phyloP scores from a whole-genome alignment of 2,329 filamentous ascomycete genomes.

The Fusarium sororula region DNA sequence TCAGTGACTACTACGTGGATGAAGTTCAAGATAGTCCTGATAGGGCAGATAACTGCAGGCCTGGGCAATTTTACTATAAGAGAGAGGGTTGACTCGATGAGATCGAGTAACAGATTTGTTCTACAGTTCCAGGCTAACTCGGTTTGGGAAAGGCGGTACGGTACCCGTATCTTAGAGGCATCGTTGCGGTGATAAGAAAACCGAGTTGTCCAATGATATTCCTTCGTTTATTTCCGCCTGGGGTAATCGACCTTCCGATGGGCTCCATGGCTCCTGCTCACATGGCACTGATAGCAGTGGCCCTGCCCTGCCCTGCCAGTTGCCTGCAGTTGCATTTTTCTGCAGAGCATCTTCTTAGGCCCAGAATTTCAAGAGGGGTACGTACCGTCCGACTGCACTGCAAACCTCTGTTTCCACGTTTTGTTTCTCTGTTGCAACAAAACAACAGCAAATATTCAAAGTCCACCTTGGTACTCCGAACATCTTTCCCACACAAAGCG shows the following conservation, averaged over 20 bases:
- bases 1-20: conserved; percentile 12
- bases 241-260: conserved; percentile 34
- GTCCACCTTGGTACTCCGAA: neutral
- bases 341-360: conserved; percentile 21
- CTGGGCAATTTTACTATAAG: conserved; percentile 12
- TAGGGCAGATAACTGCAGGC: conserved; percentile 24
- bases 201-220: conserved; percentile 21
- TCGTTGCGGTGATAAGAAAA: conserved; percentile 31
- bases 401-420: neutral
- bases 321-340: neutral
- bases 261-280: conserved; percentile 14
- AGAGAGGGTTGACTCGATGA: conserved; percentile 53
- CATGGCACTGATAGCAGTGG: conserved; percentile 23
- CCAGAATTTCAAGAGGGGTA: conserved; percentile 1
- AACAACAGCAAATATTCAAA: neutral
- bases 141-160: conserved; percentile 2
- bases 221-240: conserved; percentile 24
- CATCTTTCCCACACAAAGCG: neutral
- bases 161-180: conserved; percentile 33
- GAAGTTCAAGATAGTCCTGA: conserved; percentile 15
- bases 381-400: neutral
- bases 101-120: conserved; percentile 53
- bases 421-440: neutral
- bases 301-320: neutral
- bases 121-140: conserved; percentile 24